A percentile compares a stretch with the other conserved stretches of the same genome.
Conservation (phyloP, 345 rosid species). For the Excoecaria agallocha region DNA sequence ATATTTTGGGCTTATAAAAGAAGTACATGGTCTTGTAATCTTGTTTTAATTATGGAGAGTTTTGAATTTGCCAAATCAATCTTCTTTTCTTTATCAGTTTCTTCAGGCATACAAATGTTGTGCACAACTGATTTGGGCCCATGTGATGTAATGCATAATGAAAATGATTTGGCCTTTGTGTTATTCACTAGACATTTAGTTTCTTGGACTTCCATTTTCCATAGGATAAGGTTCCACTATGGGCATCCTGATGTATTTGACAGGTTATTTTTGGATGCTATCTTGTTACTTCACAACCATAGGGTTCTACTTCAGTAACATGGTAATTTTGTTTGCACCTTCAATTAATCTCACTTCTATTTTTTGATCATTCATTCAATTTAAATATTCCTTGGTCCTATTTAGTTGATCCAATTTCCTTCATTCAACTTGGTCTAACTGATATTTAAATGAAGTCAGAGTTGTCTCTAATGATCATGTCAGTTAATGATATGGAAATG, state of each 20-base stretch:
- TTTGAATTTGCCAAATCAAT: slow-evolving; percentile 3
- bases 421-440: not conserved
- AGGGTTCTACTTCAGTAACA: slow-evolving; percentile 88
- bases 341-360: not conserved
- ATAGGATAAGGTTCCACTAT: slow-evolving; percentile 91
- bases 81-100: slow-evolving; percentile 6
- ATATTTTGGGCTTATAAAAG: not conserved
- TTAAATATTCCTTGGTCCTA: not conserved
- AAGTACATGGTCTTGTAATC: not conserved
- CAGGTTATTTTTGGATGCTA: slow-evolving; percentile 85
- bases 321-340: slow-evolving; percentile 48
- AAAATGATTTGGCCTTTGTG: not conserved
- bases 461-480: not conserved
- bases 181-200: slow-evolving; percentile 12
- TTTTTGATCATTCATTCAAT: not conserved
- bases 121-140: not conserved
- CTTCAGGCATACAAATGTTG: slow-evolving; percentile 1
- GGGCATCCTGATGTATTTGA: slow-evolving; percentile 98
- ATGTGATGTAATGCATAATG: not conserved
- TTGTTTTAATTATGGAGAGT: not conserved
- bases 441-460: not conserved
- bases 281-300: slow-evolving; percentile 95
- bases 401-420: not conserved
- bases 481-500: not conserved
- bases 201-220: slow-evolving; percentile 14